Evolutionary conservation across 2,329 filamentous ascomycete species (phyloP).

Genomic region (Penicillium corylophilum): DNA sequence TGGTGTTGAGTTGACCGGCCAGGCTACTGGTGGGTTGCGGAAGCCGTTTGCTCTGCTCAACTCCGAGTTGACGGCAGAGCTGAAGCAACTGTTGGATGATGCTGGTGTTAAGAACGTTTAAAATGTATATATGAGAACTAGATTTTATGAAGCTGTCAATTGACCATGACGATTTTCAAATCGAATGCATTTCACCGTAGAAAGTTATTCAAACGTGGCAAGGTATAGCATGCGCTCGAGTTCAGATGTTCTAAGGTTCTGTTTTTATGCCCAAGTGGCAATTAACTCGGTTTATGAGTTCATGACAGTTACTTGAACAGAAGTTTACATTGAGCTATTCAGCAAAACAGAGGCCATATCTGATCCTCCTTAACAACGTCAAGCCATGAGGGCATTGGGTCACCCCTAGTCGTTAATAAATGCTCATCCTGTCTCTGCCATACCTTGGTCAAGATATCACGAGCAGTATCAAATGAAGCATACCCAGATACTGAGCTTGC

Average conservation of each 20-base stretch:
- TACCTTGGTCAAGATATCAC: conserved; percentile 28
- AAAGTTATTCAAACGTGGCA: no score
- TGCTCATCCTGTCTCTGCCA: conserved; percentile 32
- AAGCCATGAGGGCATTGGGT: conserved; percentile 30
- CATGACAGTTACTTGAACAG: no score
- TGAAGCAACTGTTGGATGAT: conserved; percentile 39
- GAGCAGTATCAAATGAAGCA: conserved; percentile 23
- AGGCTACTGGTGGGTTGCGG: conserved; percentile 48
- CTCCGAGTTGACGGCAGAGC: conserved; percentile 33
- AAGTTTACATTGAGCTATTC: not conserved
- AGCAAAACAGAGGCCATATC: conserved; percentile 32
- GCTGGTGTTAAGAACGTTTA: conserved; percentile 41
- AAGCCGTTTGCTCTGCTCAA: conserved; percentile 50
- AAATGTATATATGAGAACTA: not conserved
- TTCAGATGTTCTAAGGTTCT: no score
- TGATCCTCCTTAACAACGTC: conserved; percentile 25
- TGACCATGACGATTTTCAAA: no score
- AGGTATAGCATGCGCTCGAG: no score
- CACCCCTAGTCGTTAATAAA: conserved; percentile 19
- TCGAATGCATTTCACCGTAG: no score
- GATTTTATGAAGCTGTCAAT: not conserved
- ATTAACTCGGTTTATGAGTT: no score
- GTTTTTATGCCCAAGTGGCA: no score
- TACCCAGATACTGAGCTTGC: conserved; percentile 26
- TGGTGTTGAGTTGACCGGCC: conserved; percentile 49